phyloP scores from a whole-genome alignment of 1,284 basidiomycete species.

The Neotropicomus parvogracilis region DNA sequence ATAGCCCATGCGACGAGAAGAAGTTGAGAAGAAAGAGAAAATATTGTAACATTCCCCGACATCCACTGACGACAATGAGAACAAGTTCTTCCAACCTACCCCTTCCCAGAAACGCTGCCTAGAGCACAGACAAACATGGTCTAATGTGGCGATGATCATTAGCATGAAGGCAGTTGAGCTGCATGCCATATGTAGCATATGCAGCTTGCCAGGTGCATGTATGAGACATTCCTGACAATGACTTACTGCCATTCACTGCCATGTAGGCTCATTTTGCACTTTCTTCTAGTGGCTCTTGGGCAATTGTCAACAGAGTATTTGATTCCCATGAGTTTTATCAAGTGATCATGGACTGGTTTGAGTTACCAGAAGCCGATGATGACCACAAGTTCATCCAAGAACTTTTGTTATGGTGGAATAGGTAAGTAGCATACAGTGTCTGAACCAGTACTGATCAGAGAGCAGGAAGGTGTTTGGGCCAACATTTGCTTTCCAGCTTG shows the following conservation, averaged over 20 bases:
- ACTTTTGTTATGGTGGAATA: constrained; percentile 2
- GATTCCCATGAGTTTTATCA: background rate
- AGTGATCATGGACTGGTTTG: background rate
- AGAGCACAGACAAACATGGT: background rate
- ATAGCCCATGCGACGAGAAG: no score
- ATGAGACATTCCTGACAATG: no score
- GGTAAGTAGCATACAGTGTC: background rate
- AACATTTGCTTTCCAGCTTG: background rate
- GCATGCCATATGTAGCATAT: constrained; percentile 1
- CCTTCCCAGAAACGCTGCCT: background rate
- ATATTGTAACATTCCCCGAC: no score
- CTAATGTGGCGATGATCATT: background rate
- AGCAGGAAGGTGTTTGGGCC: background rate
- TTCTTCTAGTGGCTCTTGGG: constrained; percentile 1
- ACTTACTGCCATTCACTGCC: no score
- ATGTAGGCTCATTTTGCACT: background rate
- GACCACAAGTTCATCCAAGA: background rate
- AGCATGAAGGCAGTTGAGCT: background rate
- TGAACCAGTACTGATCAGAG: background rate
- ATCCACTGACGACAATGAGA: background rate
- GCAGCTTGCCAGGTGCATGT: constrained; percentile 1
- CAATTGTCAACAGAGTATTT: background rate
- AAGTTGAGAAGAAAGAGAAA: no score
- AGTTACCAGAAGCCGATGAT: background rate
- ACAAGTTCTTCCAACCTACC: background rate